Base-by-base conservation (phyloP, 768 basidiomycete genomes). In the Boletus eberwhitei region DNA sequence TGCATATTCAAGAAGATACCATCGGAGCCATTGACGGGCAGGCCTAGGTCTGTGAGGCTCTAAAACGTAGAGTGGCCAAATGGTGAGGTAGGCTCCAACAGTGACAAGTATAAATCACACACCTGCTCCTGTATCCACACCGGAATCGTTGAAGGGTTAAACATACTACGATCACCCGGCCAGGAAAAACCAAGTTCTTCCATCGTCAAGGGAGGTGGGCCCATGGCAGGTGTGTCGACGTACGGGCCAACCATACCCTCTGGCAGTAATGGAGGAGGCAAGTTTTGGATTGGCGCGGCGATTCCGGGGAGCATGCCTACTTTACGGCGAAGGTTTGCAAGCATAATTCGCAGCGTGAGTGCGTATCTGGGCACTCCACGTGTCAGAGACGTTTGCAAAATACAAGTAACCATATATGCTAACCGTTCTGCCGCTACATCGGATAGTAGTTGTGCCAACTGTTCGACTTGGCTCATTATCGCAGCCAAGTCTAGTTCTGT, bases 371-470 rank as follows among this genome's bases (percentile, higher is more conserved):
- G 42, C n/a, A 12, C 19, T 45, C 48, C 21, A 14, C 12, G 19
- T 14, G 47, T 69, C 38, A 69, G 59, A 40, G 32, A 46, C 32
- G 35, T 35, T 32, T 17, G 4, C 26, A 13, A 52, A 29, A 38
- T 46, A 35, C 3, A 42, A 53, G 6, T 32, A 38, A 48, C 6
- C 9, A 44, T 24, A 9, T 48, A 12, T 29, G 57, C 76, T 55
- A 59, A 85, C 87, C 94, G 82, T 75, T 97, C 94, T 14, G 94
- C 94, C 32, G 92, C 92, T 36, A 95, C 93, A 53, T 96, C 94
- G 5, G 91, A 92, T 43, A 97, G 78, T 43, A 98, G 74, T 62
- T 93, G 90, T 0, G 92, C 88, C 36, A 98, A 80, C 69, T 96
- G 91, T 65, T 94, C 90, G 40, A 96, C 93, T 71, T 96, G 93